Evolutionary conservation across 345 rosid species (phyloP).

Genomic region (Eucalyptus lansdowneana): DNA sequence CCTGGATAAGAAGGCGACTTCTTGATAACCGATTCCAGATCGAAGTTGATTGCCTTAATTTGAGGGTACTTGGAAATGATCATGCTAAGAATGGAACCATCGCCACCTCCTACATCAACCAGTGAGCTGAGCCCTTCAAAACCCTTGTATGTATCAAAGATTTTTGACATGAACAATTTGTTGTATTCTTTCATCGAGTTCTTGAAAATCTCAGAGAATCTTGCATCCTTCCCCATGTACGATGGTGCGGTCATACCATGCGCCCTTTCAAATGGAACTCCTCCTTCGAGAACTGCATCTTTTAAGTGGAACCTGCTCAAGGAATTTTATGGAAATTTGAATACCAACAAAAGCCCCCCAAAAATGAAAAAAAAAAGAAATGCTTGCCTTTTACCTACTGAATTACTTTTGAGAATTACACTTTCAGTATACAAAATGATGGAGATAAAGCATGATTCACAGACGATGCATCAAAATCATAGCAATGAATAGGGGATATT

Average conservation of each 20-base stretch:
- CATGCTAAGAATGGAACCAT: conserved; percentile 32
- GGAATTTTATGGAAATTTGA: not conserved
- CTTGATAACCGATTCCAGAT: conserved; percentile 17
- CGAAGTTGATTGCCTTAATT: conserved; percentile 40
- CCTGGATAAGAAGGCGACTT: conserved; percentile 18
- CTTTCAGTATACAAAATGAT: not conserved
- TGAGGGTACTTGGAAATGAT: conserved; percentile 30
- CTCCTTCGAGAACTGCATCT: conserved; percentile 36
- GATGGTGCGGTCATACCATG: conserved; percentile 5
- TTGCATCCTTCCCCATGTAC: conserved; percentile 17
- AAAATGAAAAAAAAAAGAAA: not conserved
- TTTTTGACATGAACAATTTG: conserved; percentile 16
- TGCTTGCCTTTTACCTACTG: not conserved
- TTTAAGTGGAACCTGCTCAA: conserved; percentile 14
- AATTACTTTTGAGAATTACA: not conserved
- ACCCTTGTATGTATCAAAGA: conserved; percentile 26
- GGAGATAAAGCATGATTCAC: not conserved
- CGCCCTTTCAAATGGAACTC: conserved; percentile 24
- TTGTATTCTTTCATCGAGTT: conserved; percentile 28
- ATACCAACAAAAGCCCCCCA: not conserved
- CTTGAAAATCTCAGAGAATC: conserved; percentile 16
- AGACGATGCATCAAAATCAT: not conserved
- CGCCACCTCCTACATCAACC: conserved; percentile 59
- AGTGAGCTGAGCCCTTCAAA: conserved; percentile 23
- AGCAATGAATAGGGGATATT: not conserved